Percentiles rank a stretch among this genome's conserved stretches.
Evolutionary conservation across 306 rosid genomes (phyloP).

Genomic region (Begonia masoniana): DNA sequence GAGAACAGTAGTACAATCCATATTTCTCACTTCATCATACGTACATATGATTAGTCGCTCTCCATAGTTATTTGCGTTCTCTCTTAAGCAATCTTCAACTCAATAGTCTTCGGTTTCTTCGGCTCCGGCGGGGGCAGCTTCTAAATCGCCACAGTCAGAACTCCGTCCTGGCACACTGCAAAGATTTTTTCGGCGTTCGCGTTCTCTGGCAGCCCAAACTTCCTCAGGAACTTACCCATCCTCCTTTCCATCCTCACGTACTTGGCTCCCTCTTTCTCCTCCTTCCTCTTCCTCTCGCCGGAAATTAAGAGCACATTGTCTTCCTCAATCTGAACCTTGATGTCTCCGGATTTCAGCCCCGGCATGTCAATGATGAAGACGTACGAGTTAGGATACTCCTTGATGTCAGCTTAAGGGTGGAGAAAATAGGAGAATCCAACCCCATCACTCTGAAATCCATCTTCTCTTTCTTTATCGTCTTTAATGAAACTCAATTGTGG

Average conservation of each 20-base stretch:
- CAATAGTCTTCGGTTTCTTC: constrained; percentile 68
- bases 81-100: constrained; percentile 56
- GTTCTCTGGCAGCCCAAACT: constrained; percentile 76
- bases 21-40: too few relatives aligned
- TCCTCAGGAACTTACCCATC: constrained; percentile 76
- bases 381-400: constrained; percentile 50
- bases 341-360: constrained; percentile 68
- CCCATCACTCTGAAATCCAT: constrained; percentile 71
- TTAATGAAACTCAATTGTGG: too few relatives aligned
- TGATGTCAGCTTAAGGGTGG: constrained; percentile 58
- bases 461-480: constrained; percentile 11
- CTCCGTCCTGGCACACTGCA: constrained; percentile 76
- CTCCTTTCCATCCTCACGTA: constrained; percentile 86
- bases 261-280: constrained; percentile 65
- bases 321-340: constrained; percentile 85
- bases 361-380: constrained; percentile 86
- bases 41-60: too few relatives aligned
- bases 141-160: constrained; percentile 56
- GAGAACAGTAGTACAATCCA: too few relatives aligned
- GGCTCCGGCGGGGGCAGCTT: constrained; percentile 94
- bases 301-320: constrained; percentile 61
- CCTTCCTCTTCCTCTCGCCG: constrained; percentile 87
- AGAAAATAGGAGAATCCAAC: constrained; percentile 48
- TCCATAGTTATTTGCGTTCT: too few relatives aligned
- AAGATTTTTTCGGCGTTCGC: constrained; percentile 45